These are phyloP conservation scores for Talaromyces verruculosus DNA, from an alignment of 2,329 filamentous ascomycete species.

Conservation along the genomic window DNA sequence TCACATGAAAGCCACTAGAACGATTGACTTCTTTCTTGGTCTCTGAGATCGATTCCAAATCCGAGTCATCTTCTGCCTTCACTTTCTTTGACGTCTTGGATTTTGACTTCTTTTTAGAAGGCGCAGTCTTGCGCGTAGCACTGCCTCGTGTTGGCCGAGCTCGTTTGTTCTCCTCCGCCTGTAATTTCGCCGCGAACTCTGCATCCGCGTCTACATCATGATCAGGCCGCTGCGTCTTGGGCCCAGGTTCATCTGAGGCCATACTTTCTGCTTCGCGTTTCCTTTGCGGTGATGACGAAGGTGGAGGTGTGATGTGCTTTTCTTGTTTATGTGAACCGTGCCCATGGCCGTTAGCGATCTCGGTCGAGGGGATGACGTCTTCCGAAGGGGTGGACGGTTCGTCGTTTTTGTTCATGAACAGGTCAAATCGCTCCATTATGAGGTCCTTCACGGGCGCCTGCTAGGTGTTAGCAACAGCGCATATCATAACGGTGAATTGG, in stretches of 20 bases:
- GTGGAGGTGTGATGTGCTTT: conserved; percentile 32
- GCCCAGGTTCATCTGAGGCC: conserved; percentile 42
- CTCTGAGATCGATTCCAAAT: conserved; percentile 64
- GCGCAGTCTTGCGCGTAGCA: conserved; percentile 57
- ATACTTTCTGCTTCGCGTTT: conserved; percentile 47
- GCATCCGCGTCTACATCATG: conserved; percentile 77
- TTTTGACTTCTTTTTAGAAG: conserved; percentile 63
- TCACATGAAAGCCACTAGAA: conserved; percentile 85
- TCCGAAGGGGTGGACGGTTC: conserved; percentile 35
- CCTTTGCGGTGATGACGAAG: conserved; percentile 37
- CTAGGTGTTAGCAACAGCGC: conserved; percentile 13
- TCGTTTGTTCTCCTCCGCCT: conserved; percentile 84
- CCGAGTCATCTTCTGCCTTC: conserved; percentile 76
- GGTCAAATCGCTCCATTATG: conserved; percentile 73
- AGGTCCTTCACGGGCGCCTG: conserved; percentile 69
- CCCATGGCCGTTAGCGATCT: conserved; percentile 35
- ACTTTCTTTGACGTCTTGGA: conserved; percentile 65
- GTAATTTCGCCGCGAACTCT: conserved; percentile 78
- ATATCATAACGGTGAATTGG: conserved; percentile 14
- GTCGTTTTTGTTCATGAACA: conserved; percentile 54
- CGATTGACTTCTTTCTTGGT: conserved; percentile 64
- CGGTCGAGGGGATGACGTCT: conserved; percentile 25
- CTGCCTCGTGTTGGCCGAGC: conserved; percentile 76
- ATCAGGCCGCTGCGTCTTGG: conserved; percentile 64
- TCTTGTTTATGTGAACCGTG: conserved; percentile 27